A percentile compares a stretch with the other conserved stretches of the same genome.
Conservation (phyloP, 2,329 filamentous ascomycete species). For the Amauroascus verrucosus region DNA sequence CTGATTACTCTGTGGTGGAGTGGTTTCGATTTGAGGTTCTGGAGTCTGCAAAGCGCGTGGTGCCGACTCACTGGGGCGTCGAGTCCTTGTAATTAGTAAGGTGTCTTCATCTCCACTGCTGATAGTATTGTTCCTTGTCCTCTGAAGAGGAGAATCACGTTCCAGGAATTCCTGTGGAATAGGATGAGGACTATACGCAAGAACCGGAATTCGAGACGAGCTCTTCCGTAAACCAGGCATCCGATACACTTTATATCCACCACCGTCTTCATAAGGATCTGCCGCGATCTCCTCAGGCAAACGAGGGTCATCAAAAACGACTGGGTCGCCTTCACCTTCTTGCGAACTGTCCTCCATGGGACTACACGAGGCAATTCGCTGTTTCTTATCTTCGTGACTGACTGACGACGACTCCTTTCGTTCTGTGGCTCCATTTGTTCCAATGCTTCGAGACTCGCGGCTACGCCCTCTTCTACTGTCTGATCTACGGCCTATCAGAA, state of each 20-base stretch:
- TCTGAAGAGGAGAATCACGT: constrained; percentile 57
- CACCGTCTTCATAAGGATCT: constrained; percentile 29
- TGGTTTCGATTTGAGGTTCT: constrained; percentile 23
- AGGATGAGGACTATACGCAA: constrained; percentile 67
- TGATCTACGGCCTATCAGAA: constrained; percentile 29
- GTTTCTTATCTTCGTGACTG: constrained; percentile 27
- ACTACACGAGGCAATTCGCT: constrained; percentile 25
- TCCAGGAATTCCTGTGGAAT: constrained; percentile 63
- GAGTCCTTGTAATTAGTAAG: constrained; percentile 50
- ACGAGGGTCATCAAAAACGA: constrained; percentile 52
- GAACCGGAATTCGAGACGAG: constrained; percentile 75
- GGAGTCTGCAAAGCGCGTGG: constrained; percentile 17
- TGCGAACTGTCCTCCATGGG: constrained; percentile 32
- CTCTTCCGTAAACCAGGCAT: constrained; percentile 48
- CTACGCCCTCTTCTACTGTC: constrained; percentile 28
- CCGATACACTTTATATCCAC: constrained; percentile 41
- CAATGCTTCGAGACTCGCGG: constrained; percentile 29
- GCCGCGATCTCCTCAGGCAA: constrained; percentile 65
- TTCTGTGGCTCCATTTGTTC: constrained; percentile 25
- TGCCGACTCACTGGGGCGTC: constrained; percentile 54
- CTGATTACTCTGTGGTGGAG: constrained; percentile 17
- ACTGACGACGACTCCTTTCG: constrained; percentile 28
- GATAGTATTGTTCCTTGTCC: constrained; percentile 48
- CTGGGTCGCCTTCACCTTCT: constrained; percentile 25
- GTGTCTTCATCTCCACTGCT: constrained; percentile 50